These are phyloP conservation scores for Suillus sp. DNA, from an alignment of 768 basidiomycete genomes.

Conservation along the genomic window DNA sequence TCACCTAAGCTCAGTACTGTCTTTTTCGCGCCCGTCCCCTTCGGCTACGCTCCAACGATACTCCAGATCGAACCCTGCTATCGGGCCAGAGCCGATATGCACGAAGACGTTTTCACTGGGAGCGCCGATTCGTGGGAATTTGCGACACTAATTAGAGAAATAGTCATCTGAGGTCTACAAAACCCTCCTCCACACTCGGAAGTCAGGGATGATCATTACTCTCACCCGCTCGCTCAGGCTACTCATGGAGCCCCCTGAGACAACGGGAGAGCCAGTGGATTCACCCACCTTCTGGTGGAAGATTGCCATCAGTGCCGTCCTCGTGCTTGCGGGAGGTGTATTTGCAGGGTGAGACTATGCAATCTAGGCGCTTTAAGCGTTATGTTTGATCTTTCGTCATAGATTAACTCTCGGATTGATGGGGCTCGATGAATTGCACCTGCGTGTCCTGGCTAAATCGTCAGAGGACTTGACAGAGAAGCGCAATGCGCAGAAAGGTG, in stretches of 20 bases:
- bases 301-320: conserved; percentile 60
- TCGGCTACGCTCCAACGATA: no score
- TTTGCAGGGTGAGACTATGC: conserved; percentile 79
- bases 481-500: conserved; percentile 71
- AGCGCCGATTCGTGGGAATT: no score
- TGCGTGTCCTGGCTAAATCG: conserved; percentile 80
- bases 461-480: conserved; percentile 75
- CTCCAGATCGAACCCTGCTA: no score
- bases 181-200: no score
- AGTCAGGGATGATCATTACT: conserved; percentile 25
- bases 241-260: conserved; percentile 2
- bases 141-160: no score
- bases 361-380: neutral
- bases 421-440: conserved; percentile 91
- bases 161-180: no score
- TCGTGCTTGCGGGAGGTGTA: conserved; percentile 87
- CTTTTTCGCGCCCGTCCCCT: no score
- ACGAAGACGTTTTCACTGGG: no score
- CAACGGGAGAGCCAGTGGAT: conserved; percentile 36
- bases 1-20: no score
- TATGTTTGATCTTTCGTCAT: conserved; percentile 2
- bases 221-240: conserved; percentile 12
- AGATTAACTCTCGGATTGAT: conserved; percentile 91
- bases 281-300: conserved; percentile 78
- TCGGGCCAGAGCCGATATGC: no score